Base-by-base conservation (phyloP, 2,329 filamentous ascomycete genomes). In the Hymenoscyphus repandus region DNA sequence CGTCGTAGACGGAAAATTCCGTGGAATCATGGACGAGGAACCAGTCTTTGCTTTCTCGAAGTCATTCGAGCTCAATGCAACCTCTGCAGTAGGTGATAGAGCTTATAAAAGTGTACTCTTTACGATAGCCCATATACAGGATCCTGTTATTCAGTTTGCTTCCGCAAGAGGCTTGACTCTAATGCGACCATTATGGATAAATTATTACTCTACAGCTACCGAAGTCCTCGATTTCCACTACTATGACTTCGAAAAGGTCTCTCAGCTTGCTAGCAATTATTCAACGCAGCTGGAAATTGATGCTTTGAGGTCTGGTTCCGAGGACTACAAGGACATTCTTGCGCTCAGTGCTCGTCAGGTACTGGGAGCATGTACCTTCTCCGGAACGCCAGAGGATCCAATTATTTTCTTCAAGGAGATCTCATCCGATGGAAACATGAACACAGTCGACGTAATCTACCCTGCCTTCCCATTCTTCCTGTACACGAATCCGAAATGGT, bases 401-500 rank as follows among this genome's bases (percentile, higher is more conserved):
- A 76, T 92, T 38, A 68, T 93, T 18, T 93, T 93, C 69, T 70
- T 92, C 53, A 93, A 93, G 65, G 89, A 93, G 66, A 92, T 93
- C 50, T 90, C 86, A 1, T 90, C 86, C 2, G 87, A 92, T 60
- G 88, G 88, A 3, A 92, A 95, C 62, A 84, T 84, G 67, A 88
- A 93, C 65, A 93, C 88, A 0, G 86, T 93, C 10, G 88, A 92
- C 70, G 87, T 95, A 50, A 92, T 95, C 60, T 93, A 90, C 72
- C 89, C 88, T 0, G 79, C 88, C 0, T 91, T 90, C 68, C 88
- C 89, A 0, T 93, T 92, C 74, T 92, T 92, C 72, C 67, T 92
- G 17, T 93, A 92, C 64, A 90, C 88, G 15, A 90, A 91, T 59
- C 88, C 88, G 2, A 75, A 80, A 52, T 92, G 88, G 87, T 72